Conservation (phyloP, 2,329 filamentous ascomycete species). For the Colletotrichum sp. region DNA sequence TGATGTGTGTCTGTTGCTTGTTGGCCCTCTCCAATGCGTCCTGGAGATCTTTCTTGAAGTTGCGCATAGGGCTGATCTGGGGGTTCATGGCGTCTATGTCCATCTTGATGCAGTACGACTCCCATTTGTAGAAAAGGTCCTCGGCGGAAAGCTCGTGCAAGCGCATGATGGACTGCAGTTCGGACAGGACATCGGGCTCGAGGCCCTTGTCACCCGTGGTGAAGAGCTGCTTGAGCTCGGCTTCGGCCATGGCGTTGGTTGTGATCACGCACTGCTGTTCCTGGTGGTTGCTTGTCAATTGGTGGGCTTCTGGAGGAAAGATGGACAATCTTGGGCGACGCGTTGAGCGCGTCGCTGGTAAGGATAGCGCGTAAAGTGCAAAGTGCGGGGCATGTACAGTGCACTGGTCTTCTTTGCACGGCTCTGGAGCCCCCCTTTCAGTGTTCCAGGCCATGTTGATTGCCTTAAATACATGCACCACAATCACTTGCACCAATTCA, state of each 20-base stretch:
- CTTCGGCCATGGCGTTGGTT: constrained; percentile 21
- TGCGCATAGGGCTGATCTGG: constrained; percentile 72
- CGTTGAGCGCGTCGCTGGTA: neutral
- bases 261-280: neutral
- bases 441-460: neutral
- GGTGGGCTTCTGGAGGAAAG: neutral
- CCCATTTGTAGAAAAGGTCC: constrained; percentile 98
- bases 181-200: constrained; percentile 77
- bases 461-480: neutral
- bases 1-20: constrained; percentile 63
- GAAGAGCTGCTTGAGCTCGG: constrained; percentile 58
- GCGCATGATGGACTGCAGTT: constrained; percentile 85
- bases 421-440: neutral
- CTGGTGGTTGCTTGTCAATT: neutral
- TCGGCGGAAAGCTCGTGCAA: constrained; percentile 82
- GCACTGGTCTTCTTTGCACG: accelerated
- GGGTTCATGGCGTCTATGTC: constrained; percentile 77
- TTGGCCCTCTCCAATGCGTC: constrained; percentile 82
- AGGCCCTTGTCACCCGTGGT: constrained; percentile 62
- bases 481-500: neutral
- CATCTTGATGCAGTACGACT: constrained; percentile 96
- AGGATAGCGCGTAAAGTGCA: constrained; percentile 14
- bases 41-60: constrained; percentile 86
- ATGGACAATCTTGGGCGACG: neutral
- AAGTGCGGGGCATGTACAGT: neutral